These are phyloP conservation scores for Raffaelea ambrosiae DNA, from an alignment of 2,329 filamentous ascomycete genomes.

Conservation along the genomic window DNA sequence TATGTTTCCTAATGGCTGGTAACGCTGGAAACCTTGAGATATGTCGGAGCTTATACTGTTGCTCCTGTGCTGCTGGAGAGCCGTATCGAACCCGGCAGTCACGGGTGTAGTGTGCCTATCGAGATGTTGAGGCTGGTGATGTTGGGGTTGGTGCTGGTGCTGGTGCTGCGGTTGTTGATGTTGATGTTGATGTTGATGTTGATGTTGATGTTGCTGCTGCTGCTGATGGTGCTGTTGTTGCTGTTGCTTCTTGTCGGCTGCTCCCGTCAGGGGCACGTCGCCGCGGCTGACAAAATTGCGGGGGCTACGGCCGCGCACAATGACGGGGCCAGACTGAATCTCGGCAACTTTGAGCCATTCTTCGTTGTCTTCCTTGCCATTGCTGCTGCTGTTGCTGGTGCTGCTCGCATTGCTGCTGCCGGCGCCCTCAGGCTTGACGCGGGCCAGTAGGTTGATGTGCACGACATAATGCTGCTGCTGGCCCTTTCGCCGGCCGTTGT, in stretches of 20 bases:
- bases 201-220: slow-evolving; percentile 34
- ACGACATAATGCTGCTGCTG: slow-evolving; percentile 93
- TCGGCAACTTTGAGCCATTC: slow-evolving; percentile 71
- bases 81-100: background rate
- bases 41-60: slow-evolving; percentile 7
- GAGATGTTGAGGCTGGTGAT: background rate
- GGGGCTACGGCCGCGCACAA: slow-evolving; percentile 85
- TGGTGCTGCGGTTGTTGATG: background rate
- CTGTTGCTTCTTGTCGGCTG: background rate
- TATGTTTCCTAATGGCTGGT: slow-evolving; percentile 9
- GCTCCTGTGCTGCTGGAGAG: slow-evolving; percentile 1
- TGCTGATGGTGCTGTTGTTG: slow-evolving; percentile 15
- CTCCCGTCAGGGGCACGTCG: slow-evolving; percentile 62
- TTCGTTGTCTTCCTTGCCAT: slow-evolving; percentile 50
- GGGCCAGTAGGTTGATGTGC: slow-evolving; percentile 62
- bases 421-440: slow-evolving; percentile 29
- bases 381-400: background rate
- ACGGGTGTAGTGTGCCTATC: background rate
- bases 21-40: background rate
- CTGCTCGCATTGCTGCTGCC: background rate
- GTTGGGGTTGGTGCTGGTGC: slow-evolving; percentile 1
- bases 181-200: slow-evolving; percentile 13
- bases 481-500: slow-evolving; percentile 89
- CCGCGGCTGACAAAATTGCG: slow-evolving; percentile 90
- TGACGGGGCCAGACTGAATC: slow-evolving; percentile 84